Evolutionary conservation across 768 basidiomycete species (phyloP), one percentile per base, ranked within the genome.

Genomic region (Piloderma croceum): DNA sequence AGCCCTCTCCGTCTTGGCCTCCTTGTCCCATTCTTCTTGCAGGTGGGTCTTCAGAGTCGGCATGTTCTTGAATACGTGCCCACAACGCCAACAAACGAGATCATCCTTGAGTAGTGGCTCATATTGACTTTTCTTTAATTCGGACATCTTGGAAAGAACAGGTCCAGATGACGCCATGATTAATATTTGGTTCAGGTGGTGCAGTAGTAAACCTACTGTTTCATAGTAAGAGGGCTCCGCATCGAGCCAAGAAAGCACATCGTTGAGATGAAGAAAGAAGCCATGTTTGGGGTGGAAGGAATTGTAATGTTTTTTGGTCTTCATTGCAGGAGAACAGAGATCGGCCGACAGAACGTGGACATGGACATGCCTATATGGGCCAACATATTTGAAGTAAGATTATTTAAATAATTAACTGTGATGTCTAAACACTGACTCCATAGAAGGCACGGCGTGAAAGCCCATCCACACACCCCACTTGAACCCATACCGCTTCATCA

Each of bases 291-390:
- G 91, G 52, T 86, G 82, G 63, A 93, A 96, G 5, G 88, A 85
- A 53, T 93, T 92, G 62, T 90, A 87, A 49, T 96, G 92, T 54
- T 83, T 87, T 68, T 94, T 96, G 41, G 69, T 74, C 64, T 92
- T 94, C 68, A 93, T 61, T 38, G 62, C 65, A 7, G 76, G 71
- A 0, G 83, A 82, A 39, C 70, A 70, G 24, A 91, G 57, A 55
- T 96, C 92, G 4, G 76, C 71, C 3, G 90, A 91, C 27, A 96
- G 62, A 38, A 96, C 77, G 55, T 96, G 92, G 9, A 94, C 60
- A 54, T 96, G 89, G 3, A 91, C 44, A 57, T 91, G 89, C 44
- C 87, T 89, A 44, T 25, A 33, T 17, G 23, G 24, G 29, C 15
- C 12, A 24, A 10, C n/a, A 4, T 5, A 17, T 5, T 23, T 3